phyloP scores from a whole-genome alignment of 169 alveolate genomes.

The Eimeria sp. region DNA sequence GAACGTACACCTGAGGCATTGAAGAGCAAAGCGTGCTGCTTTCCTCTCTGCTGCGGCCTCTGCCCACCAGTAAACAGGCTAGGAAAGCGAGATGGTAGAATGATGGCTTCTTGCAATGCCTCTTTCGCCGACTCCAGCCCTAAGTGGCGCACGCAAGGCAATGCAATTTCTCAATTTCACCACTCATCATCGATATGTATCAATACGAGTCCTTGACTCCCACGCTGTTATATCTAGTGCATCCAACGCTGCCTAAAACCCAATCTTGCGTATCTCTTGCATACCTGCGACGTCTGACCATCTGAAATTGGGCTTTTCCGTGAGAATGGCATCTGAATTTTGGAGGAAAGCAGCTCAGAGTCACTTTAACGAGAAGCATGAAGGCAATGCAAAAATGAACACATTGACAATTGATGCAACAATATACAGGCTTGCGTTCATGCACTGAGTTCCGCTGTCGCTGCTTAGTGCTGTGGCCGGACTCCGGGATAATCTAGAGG shows the following conservation, averaged over 20 bases:
- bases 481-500: neutral
- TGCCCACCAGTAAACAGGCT: constrained; percentile 93
- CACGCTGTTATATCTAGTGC: neutral
- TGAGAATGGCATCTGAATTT: constrained; percentile 83
- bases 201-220: neutral
- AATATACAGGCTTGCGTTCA: too few species aligned
- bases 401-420: too few species aligned
- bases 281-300: constrained; percentile 95
- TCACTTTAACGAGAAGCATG: too few species aligned
- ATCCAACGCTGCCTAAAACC: neutral
- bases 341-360: neutral
- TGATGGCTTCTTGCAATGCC: constrained; percentile 95
- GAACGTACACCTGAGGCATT: neutral
- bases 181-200: neutral
- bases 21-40: neutral
- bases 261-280: neutral
- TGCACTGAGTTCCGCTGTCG: neutral
- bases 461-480: neutral
- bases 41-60: neutral
- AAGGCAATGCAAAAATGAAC: too few species aligned
- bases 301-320: constrained; percentile 94
- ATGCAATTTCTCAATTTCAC: neutral
- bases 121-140: constrained; percentile 94
- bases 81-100: constrained; percentile 96
- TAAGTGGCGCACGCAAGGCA: constrained; percentile 18